Evolutionary conservation across 148 eudicot genomes (phyloP).

Genomic region (Fagopyrum esculentum): DNA sequence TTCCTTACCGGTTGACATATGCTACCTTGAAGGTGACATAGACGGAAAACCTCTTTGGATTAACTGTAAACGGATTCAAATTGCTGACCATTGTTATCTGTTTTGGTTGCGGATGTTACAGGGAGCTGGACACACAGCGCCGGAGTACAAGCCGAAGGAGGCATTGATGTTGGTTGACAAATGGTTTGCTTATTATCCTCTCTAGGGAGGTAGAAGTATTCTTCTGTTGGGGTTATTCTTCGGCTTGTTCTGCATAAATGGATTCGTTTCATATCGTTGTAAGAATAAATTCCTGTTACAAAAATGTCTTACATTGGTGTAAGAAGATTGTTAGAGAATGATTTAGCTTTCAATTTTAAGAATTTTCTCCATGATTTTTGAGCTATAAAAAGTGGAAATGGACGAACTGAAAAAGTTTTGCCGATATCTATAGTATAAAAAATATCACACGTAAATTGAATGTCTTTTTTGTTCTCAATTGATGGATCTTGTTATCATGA

Average conservation of each 20-base stretch:
- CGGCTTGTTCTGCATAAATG: not conserved
- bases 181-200: slow-evolving; percentile 26
- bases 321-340: not conserved
- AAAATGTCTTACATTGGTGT: not conserved
- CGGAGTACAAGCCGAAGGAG: slow-evolving; percentile 38
- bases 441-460: too few species aligned
- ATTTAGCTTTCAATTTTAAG: not conserved
- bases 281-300: not conserved
- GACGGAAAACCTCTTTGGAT: not conserved
- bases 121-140: slow-evolving; percentile 59
- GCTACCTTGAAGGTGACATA: slow-evolving; percentile 35
- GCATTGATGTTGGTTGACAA: slow-evolving; percentile 26
- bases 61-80: not conserved
- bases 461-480: too few species aligned
- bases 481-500: too few species aligned
- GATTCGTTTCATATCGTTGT: not conserved
- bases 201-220: not conserved
- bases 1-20: slow-evolving; percentile 24
- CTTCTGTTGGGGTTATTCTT: not conserved
- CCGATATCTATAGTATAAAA: too few species aligned
- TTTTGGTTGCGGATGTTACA: slow-evolving; percentile 1
- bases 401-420: too few species aligned
- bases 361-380: not conserved
- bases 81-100: not conserved
- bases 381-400: too few species aligned